Evolutionary conservation across 306 rosid genomes (phyloP), one percentile per base, ranked within the genome.

Genomic region (Begonia loranthoides): DNA sequence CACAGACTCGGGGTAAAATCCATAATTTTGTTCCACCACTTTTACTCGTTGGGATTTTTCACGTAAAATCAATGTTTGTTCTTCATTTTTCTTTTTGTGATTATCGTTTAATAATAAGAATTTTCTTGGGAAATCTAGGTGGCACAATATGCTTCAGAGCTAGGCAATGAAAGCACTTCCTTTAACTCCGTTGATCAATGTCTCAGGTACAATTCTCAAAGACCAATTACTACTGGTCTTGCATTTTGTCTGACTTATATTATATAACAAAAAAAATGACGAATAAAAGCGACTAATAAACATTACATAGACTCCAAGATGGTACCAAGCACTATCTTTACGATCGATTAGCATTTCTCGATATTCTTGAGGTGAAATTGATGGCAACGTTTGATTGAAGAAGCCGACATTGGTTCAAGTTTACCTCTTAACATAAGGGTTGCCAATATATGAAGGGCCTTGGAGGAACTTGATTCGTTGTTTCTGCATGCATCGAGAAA

Each of bases 391-490:
- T 43, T 43, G 14, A 10, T 4, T n/a, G 15, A 4, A 43, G n/a
- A n/a, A 43, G 3, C 47, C 47, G 1, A 10, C 10, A 43, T 43
- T 43, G 45, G 45, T 41, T 9, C 10, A 2, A 46, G 50, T 46
- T 46, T 15, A 46, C 15, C 50, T 13, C 14, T 46, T 44, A 14
- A 11, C 13, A 57, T 28, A 15, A 13, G 15, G 14, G 15, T 33
- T 17, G 24, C 3, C 2, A 14, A 28, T 28, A 24, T 14, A 13
- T 67, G 73, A 73, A 86, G 95, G 53, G 84, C 99, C 22, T 70
- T 86, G 70, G 99, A 90, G 76, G 99, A 86, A 49, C 92, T 82
- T 19, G 99, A 90, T 65, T 66, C 79, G 49, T 55, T 81, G 60
- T 77, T 90, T 55, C 68, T 80, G 58, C 80, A n/a, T 17, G 99